Evolutionary conservation across 1,284 basidiomycete species (phyloP), one percentile per base, ranked within the genome.

Genomic region (Boletus semigastroideus): DNA sequence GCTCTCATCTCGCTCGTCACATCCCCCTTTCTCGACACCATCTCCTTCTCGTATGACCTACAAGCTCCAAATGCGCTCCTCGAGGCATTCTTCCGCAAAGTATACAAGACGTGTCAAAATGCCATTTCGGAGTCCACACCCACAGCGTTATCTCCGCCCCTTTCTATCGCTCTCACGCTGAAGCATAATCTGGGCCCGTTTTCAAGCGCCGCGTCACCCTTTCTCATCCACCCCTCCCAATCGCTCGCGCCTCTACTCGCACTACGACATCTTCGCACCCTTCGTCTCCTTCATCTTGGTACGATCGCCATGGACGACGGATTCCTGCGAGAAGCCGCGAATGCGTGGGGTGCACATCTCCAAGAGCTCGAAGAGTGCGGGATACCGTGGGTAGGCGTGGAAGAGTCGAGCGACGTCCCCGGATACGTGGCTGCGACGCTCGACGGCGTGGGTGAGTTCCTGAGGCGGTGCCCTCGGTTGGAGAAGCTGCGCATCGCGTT

Each of bases 21-120:
- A 7, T 69, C 64, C 8, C 46, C 57, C 10, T 54, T 45, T 22
- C 52, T 68, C 10, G 56, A 58, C 8, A 56, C 20, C 8, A 52
- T 66, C 49, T 51, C 50, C 22, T 56, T 70, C 31, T 61, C 61
- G 9, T 70, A 67, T n/a, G 66, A 70, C 20, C 38, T 56, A 16
- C 65, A 68, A 49, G 65, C 67, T 7, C 51, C 61, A 7, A 56
- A 52, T 20, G 30, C 40, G 10, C 54, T 51, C 31, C 49, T 70
- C n/a, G 53, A 57, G n/a, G 47, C 56, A 5, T 71, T 71, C 42
- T 59, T 71, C 46, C 38, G 28, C 14, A 52, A 62, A 22, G 44
- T 67, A 10, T 47, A 50, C 45, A 48, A 41, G 46, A 58, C 62
- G 19, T 65, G 59, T 31, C 38, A 13, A 2, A 30, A 52, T 30